phyloP scores from a whole-genome alignment of 495 filamentous ascomycete genomes.

The Penicillium dipodomyicola region DNA sequence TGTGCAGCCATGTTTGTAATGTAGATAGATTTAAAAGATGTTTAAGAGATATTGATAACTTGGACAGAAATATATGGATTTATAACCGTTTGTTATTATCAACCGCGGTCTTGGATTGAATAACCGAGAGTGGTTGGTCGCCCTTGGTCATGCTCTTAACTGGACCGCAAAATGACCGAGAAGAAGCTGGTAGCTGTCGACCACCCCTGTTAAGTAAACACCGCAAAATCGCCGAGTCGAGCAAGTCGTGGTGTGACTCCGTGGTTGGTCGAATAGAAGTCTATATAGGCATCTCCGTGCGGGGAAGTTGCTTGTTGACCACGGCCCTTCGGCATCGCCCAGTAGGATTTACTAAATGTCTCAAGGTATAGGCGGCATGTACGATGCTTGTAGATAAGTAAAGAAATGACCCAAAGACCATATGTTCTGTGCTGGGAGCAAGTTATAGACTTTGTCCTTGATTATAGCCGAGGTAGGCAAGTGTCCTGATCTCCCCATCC shows the following conservation, averaged over 20 bases:
- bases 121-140: not conserved
- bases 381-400: not conserved
- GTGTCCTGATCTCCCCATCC: no score
- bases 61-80: not conserved
- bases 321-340: not conserved
- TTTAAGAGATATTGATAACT: not conserved
- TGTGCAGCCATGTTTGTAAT: conserved; percentile 1
- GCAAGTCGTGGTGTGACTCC: no score
- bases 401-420: no score
- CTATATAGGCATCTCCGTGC: not conserved
- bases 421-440: no score
- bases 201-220: not conserved
- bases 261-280: no score
- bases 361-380: not conserved
- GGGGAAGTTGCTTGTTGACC: not conserved
- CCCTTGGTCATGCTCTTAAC: not conserved
- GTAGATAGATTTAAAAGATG: not conserved
- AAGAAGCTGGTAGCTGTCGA: not conserved
- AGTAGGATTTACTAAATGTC: not conserved
- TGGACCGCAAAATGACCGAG: not conserved
- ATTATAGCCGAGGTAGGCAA: no score
- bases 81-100: not conserved
- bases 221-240: not conserved
- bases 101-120: not conserved
- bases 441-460: no score